Evolutionary conservation across 148 eudicot genomes (phyloP), one percentile per base, ranked within the genome.

Genomic region (Linanthus parryae): DNA sequence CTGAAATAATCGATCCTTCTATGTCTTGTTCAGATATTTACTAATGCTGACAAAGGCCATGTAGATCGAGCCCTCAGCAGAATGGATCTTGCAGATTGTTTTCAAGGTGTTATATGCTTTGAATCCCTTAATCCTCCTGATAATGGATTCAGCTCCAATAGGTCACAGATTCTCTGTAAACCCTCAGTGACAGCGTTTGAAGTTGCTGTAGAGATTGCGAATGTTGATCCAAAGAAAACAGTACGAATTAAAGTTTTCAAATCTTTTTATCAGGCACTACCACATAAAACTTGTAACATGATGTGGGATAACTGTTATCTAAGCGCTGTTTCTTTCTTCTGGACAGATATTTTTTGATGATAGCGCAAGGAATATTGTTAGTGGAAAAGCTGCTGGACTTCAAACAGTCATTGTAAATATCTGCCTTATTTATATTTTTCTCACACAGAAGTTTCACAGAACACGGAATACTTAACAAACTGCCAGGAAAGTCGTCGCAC

Each of bases 291-390:
- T 48, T 48, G n/a, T 48, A 29, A 15, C 19, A n/a, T n/a, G n/a
- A n/a, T n/a, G n/a, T n/a, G n/a, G n/a, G 35, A 29, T 28, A 27
- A 48, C 7, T 48, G 18, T 29, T 15, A 48, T 47, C 4, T 8
- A 47, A 11, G 7, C 22, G 38, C 19, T 37, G 33, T 29, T 28
- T 5, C 12, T 38, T 24, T 56, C 22, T 10, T 47, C n/a, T 16
- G 65, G 24, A 1, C 61, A 91, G 98, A 59, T 91, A 45, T 86
- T 91, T 79, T 86, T 91, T 35, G 98, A 91, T 53, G 98, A 91
- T 63, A 91, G 98, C 46, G 42, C 52, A 16, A 71, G 95, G 20
- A 91, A 91, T 59, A 86, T 91, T 60, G 84, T 73, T n/a, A 91
- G 87, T 61, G 98, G 79, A 3, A 86, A 86, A 72, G 84, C 76